A percentile compares a stretch with the other conserved stretches of the same genome.
phyloP scores from a whole-genome alignment of 805 yeast species.

The Zygosaccharomyces lentus region DNA sequence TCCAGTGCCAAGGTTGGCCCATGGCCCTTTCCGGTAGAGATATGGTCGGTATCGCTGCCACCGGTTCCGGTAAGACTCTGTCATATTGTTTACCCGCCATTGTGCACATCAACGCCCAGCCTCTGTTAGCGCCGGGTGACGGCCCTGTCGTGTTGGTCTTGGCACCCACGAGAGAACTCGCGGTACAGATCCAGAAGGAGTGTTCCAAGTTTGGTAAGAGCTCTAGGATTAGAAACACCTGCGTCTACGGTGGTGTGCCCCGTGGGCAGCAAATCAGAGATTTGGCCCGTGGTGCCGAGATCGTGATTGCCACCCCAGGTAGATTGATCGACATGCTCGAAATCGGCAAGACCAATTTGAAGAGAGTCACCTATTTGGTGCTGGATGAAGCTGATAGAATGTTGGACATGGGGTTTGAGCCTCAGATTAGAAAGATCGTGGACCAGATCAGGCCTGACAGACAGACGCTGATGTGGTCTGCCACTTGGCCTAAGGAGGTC shows the following conservation, averaged over 20 bases:
- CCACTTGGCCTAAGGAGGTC: constrained; percentile 99
- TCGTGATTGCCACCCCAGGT: constrained; percentile 97
- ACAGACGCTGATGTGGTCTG: constrained; percentile 99
- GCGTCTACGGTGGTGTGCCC: constrained; percentile 99
- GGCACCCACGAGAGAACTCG: constrained; percentile 98
- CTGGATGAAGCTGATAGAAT: constrained; percentile 99
- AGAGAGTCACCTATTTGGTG: constrained; percentile 94
- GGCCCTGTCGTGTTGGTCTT: constrained; percentile 94
- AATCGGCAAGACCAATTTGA: constrained; percentile 87
- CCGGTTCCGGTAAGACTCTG: constrained; percentile 98
- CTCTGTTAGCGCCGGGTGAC: constrained; percentile 86
- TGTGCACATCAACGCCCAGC: constrained; percentile 98
- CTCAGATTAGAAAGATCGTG: constrained; percentile 97
- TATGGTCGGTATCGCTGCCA: constrained; percentile 97
- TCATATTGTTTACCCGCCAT: constrained; percentile 96
- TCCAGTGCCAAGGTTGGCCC: constrained; percentile 99
- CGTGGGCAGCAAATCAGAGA: constrained; percentile 97
- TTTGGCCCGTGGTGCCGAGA: constrained; percentile 91
- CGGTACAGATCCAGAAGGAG: constrained; percentile 94
- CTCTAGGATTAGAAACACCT: constrained; percentile 91
- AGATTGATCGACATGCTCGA: constrained; percentile 97
- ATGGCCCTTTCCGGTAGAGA: constrained; percentile 99
- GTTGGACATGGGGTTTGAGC: constrained; percentile 99
- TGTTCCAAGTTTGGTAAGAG: constrained; percentile 91
- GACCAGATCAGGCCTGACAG: constrained; percentile 99